Conservation (phyloP, 805 yeast genomes). For the Hanseniaspora pseudoguilliermondii region DNA sequence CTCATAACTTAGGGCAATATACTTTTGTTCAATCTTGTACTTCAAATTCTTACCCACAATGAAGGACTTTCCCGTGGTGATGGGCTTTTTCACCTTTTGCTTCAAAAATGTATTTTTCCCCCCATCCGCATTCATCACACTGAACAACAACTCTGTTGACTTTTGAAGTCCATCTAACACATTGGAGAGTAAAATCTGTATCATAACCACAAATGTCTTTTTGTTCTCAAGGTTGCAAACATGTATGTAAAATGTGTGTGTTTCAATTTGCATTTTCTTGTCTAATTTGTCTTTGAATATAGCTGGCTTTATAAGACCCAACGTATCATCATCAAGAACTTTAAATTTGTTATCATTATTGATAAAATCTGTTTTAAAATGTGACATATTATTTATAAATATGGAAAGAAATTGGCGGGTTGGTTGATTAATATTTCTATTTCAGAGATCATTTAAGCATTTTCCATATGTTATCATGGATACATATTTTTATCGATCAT, state of each 20-base stretch:
- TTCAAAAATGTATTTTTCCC: slow-evolving; percentile 15
- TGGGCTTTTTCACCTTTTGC: slow-evolving; percentile 17
- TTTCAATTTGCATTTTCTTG: slow-evolving; percentile 35
- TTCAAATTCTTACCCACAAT: slow-evolving; percentile 24
- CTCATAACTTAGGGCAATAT: background rate
- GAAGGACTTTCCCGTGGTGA: slow-evolving; percentile 38
- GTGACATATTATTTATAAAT: background rate
- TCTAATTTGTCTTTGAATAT: background rate
- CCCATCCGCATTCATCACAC: slow-evolving; percentile 25
- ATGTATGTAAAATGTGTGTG: slow-evolving; percentile 44
- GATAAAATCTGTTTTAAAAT: background rate
- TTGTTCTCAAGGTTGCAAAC: slow-evolving; percentile 24
- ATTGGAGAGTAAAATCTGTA: slow-evolving; percentile 41
- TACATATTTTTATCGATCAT: too few relatives aligned
- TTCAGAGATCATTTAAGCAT: too few relatives aligned
- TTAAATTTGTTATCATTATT: background rate
- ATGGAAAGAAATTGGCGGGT: too few relatives aligned
- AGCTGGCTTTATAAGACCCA: background rate
- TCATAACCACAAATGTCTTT: slow-evolving; percentile 31
- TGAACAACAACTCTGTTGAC: slow-evolving; percentile 42
- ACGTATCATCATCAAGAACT: background rate
- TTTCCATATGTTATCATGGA: too few relatives aligned
- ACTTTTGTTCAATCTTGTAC: slow-evolving; percentile 13
- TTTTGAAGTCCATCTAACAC: slow-evolving; percentile 39
- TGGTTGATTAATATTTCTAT: too few relatives aligned